Evolutionary conservation across 1,139 yeast species (phyloP), one percentile per base, ranked within the genome.

Genomic region (Magnusiomyces sp.): DNA sequence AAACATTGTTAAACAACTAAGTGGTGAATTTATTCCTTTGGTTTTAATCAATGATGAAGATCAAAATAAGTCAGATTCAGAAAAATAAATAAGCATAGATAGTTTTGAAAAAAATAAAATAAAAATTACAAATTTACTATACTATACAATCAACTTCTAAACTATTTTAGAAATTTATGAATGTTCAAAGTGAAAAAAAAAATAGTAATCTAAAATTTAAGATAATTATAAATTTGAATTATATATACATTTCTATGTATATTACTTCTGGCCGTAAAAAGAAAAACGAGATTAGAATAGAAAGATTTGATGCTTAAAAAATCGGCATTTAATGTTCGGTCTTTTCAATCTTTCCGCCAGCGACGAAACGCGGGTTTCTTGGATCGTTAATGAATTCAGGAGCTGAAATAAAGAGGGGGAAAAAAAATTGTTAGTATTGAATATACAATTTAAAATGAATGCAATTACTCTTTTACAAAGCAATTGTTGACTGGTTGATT

Each of bases 351-450:
- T 73, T 73, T 58, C 74, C 81, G 65, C 81, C 82, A 61, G 72
- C 71, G 53, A 70, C 71, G 64, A 80, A 79, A 69, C 84, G 76
- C 66, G 88, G 89, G 73, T 82, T 80, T 72, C 87, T 80, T 70
- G 89, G 89, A 69, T 82, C 88, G 69, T 82, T 81, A 70, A 77
- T 74, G 73, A 77, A 81, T 69, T 81, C 86, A 52, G 72, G 72
- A 52, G 66, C 63, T 60, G 56, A 10, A 42, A 19, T n/a, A 23
- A n/a, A n/a, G n/a, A n/a, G n/a, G n/a, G n/a, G n/a, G 17, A 34
- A n/a, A 4, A n/a, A 16, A 5, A 9, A 11, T 29, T 13, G 29
- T 17, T 31, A 32, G 32, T 19, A 16, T 23, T 31, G 40, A 20
- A 16, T 3, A 34, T 27, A 36, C 16, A 13, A 14, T 19, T 31